Evolutionary conservation across 257 asterid species (phyloP).

Genomic region (Solanum microdontum): DNA sequence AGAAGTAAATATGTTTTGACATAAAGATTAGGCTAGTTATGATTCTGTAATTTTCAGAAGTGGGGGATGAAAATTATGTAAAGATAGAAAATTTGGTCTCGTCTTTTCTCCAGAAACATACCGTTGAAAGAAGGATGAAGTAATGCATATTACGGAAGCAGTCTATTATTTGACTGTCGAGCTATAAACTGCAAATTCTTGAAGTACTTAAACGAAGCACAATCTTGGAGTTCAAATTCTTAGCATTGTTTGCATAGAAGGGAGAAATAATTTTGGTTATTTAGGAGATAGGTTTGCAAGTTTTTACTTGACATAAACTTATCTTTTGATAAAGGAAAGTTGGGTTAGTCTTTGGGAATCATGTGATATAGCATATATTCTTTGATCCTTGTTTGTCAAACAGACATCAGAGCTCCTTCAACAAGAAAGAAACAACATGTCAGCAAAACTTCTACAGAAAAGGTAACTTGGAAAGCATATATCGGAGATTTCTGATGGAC

Average conservation of each 20-base stretch:
- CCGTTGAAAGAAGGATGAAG: background rate
- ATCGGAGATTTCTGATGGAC: conserved; percentile 4
- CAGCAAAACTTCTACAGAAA: conserved; percentile 46
- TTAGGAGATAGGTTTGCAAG: background rate
- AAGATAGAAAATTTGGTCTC: background rate
- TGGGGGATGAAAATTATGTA: background rate
- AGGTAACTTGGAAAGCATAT: conserved; percentile 35
- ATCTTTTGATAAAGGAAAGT: background rate
- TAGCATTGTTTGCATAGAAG: background rate
- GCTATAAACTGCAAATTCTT: background rate
- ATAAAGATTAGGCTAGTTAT: background rate
- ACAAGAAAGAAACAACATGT: conserved; percentile 46
- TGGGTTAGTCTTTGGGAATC: background rate
- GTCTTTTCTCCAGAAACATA: background rate
- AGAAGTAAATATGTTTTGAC: background rate
- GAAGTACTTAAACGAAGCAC: background rate
- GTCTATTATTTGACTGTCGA: background rate
- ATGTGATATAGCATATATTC: background rate
- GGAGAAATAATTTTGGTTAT: background rate
- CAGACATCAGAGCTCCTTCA: conserved; percentile 76
- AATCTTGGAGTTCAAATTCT: background rate
- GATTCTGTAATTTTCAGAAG: background rate
- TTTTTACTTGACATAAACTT: background rate
- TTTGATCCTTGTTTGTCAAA: conserved; percentile 15
- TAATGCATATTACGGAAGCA: background rate